phyloP scores from a whole-genome alignment of 129 eudicot species.

The Artemisia argyi region DNA sequence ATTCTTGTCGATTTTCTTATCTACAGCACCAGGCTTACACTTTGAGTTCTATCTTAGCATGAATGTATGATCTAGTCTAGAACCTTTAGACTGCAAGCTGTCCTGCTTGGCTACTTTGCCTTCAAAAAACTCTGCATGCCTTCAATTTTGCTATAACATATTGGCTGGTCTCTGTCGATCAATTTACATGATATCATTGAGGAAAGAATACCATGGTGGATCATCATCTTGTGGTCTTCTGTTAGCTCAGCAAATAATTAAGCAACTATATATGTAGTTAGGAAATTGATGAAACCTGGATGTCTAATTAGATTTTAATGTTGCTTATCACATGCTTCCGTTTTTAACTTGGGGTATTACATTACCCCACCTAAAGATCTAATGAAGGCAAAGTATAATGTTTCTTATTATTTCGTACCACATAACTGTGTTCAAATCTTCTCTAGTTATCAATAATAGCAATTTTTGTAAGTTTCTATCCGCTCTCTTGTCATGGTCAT shows the following conservation, averaged over 20 bases:
- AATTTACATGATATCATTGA: neutral
- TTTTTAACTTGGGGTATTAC: neutral
- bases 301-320: neutral
- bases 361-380: neutral
- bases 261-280: neutral
- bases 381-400: neutral
- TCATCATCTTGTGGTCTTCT: neutral
- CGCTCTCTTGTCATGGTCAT: conserved; percentile 1
- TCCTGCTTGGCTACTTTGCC: neutral
- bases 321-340: neutral
- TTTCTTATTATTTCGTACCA: neutral
- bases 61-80: neutral
- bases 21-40: neutral
- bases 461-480: neutral
- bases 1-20: too few relatives aligned
- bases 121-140: neutral
- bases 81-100: neutral
- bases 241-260: neutral
- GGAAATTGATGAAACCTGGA: neutral
- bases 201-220: conserved; percentile 6
- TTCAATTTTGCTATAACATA: neutral
- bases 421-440: neutral
- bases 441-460: neutral
- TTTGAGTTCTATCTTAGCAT: neutral
- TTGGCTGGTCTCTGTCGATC: neutral